Percentiles rank a stretch among this genome's conserved stretches.
These are phyloP conservation scores for Amphirosellinia nigrospora DNA, from an alignment of 495 filamentous ascomycete species.

Conservation along the genomic window DNA sequence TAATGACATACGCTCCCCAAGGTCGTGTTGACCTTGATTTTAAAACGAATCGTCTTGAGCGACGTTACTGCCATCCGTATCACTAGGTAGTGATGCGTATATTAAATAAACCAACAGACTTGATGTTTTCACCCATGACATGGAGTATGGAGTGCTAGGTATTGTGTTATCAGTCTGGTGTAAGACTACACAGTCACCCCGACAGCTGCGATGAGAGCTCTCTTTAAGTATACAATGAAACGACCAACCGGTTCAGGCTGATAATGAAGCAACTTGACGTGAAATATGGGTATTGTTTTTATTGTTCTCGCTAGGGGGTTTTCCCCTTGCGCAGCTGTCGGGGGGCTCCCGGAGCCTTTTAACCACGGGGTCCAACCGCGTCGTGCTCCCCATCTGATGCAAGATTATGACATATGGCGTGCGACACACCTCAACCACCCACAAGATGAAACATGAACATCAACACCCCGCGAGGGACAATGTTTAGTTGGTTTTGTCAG, in stretches of 20 bases:
- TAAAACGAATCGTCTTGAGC: not conserved
- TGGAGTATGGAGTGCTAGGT: not conserved
- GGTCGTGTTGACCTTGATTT: not conserved
- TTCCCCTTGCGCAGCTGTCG: not conserved
- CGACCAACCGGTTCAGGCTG: not conserved
- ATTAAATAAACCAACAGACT: not conserved
- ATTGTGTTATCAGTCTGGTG: not conserved
- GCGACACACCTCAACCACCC: conserved; percentile 21
- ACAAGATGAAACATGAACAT: conserved; percentile 21
- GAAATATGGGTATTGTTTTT: not conserved
- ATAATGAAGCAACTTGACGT: not conserved
- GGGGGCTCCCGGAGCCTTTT: not conserved
- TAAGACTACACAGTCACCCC: not conserved
- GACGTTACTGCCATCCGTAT: not conserved
- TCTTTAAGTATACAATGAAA: not conserved
- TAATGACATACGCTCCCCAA: not conserved
- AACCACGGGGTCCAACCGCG: not conserved
- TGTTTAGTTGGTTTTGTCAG: conserved; percentile 17
- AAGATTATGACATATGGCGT: conserved; percentile 26
- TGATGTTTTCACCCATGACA: not conserved
- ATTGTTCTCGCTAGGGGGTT: not conserved
- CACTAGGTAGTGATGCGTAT: not conserved
- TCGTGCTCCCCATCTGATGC: conserved; percentile 14
- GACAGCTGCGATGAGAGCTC: not conserved
- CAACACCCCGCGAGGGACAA: not conserved